Evolutionary conservation across 192 early-diverging fungal genomes (phyloP).

Genomic region (Funneliformis geosporum): DNA sequence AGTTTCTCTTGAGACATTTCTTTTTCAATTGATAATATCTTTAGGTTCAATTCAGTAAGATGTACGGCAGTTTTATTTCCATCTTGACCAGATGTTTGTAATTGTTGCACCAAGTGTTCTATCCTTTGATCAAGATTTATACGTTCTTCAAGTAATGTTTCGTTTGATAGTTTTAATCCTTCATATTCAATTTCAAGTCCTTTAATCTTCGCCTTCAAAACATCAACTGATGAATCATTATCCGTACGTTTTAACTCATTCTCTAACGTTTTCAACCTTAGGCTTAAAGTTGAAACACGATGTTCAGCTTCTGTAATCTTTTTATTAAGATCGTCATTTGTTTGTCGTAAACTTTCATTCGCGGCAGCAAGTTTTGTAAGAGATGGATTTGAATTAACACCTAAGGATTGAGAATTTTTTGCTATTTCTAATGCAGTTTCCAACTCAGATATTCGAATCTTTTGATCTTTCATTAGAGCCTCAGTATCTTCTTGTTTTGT

Average conservation of each 20-base stretch:
- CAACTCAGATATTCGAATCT: slow-evolving; percentile 37
- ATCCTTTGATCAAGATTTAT: slow-evolving; percentile 1
- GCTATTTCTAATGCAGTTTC: neutral
- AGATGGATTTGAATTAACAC: neutral
- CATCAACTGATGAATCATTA: neutral
- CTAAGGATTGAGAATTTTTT: neutral
- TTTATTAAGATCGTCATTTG: slow-evolving; percentile 16
- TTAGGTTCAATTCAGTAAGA: slow-evolving; percentile 8
- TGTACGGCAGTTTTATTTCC: slow-evolving; percentile 9
- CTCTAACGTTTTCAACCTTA: neutral
- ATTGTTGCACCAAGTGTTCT: slow-evolving; percentile 15
- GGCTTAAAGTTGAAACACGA: neutral
- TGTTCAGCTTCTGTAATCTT: neutral
- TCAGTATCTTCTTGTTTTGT: slow-evolving; percentile 42
- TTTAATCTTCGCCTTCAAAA: slow-evolving; percentile 7
- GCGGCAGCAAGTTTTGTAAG: neutral
- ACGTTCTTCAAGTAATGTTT: neutral
- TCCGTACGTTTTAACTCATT: neutral
- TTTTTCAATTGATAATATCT: slow-evolving; percentile 6
- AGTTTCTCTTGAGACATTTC: neutral
- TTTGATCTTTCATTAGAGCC: slow-evolving; percentile 36
- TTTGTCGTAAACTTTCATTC: slow-evolving; percentile 9
- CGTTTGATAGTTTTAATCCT: slow-evolving; percentile 10
- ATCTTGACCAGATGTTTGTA: neutral
- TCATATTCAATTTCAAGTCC: slow-evolving; percentile 15